Base-by-base conservation (phyloP, 129 eudicot species). In the Deinandra increscens region DNA sequence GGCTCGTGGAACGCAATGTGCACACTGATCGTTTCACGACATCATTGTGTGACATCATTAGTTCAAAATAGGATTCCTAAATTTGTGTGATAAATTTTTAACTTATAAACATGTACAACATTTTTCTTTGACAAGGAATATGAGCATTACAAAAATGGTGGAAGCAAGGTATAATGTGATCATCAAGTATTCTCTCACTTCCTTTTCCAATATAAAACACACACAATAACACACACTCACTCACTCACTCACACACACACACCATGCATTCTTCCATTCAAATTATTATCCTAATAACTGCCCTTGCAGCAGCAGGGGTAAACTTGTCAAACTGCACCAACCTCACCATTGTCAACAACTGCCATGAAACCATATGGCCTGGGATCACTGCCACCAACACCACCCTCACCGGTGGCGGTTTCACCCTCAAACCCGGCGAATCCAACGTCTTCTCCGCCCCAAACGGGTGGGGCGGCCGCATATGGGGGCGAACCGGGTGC, bases 401-500 rank as follows among this genome's bases (percentile, higher is more conserved):
- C 81, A 87, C 80, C 74, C 23, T 64, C 67, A 66, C 60, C 4
- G 81, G 84, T 4, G 81, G 74, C 26, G 88, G 86, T 60, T 88
- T 75, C 43, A 26, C 56, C 18, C 71, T 83, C 43, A 78, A 75
- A 69, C 83, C 83, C 7, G 80, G 81, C 36, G 78, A 88, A 51
- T 63, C 87, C 59, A 67, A 75, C 72, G 54, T 81, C 66, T 82
- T 80, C 61, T 43, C 80, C 15, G 69, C 82, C 43, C 86, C 88
- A 11, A 11, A 71, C 6, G 85, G 84, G 12, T 88, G 96, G 96
- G 66, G 74, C 43, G 96, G 96, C 22, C 83, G 91, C 8, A 83
- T 88, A 49, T 88, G 91, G 96, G 96, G 83, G n/a, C 58, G 96
- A 67, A 88, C 96, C 11, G 87, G 89, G 13, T 85, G 91, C 78